phyloP scores from a whole-genome alignment of 345 rosid species.

The Citrus mangshanensis region DNA sequence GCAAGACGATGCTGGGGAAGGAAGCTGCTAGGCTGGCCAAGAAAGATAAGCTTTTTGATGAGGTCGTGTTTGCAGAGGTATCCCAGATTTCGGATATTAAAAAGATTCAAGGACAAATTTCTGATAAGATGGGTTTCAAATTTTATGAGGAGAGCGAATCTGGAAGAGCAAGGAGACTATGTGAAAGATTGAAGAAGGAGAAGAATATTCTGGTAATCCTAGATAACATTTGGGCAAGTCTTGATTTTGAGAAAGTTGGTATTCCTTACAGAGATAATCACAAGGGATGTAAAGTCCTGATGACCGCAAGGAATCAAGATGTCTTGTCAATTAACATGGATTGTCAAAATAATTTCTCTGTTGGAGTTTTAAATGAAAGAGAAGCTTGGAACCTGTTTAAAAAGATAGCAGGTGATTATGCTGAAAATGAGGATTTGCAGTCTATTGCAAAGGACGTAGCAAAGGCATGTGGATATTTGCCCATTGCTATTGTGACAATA shows the following conservation, averaged over 20 bases:
- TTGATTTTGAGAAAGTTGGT: slow-evolving; percentile 28
- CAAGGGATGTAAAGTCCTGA: slow-evolving; percentile 25
- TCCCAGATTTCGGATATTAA: slow-evolving; percentile 5
- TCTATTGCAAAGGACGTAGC: slow-evolving; percentile 15
- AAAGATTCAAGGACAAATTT: slow-evolving; percentile 20
- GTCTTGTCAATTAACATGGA: slow-evolving; percentile 16
- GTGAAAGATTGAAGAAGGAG: slow-evolving; percentile 4
- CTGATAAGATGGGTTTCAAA: slow-evolving; percentile 10
- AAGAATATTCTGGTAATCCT: slow-evolving; percentile 4
- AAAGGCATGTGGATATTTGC: slow-evolving; percentile 27
- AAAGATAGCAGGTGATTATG: slow-evolving; percentile 8
- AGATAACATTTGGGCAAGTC: slow-evolving; percentile 20
- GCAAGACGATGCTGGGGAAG: background rate
- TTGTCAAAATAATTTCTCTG: background rate
- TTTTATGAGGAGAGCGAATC: background rate
- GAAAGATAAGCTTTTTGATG: background rate
- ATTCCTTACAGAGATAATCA: slow-evolving; percentile 15
- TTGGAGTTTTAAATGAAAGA: background rate
- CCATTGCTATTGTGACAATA: slow-evolving; percentile 15
- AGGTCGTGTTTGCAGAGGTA: background rate
- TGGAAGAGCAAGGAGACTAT: slow-evolving; percentile 4
- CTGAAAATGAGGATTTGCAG: background rate
- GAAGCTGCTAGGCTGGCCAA: background rate
- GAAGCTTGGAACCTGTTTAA: slow-evolving; percentile 34
- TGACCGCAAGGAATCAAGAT: slow-evolving; percentile 12